Percentiles rank a stretch among this genome's conserved stretches.
Conservation (phyloP, 2,329 filamentous ascomycete species). For the Dothiorella sarmentorum region DNA sequence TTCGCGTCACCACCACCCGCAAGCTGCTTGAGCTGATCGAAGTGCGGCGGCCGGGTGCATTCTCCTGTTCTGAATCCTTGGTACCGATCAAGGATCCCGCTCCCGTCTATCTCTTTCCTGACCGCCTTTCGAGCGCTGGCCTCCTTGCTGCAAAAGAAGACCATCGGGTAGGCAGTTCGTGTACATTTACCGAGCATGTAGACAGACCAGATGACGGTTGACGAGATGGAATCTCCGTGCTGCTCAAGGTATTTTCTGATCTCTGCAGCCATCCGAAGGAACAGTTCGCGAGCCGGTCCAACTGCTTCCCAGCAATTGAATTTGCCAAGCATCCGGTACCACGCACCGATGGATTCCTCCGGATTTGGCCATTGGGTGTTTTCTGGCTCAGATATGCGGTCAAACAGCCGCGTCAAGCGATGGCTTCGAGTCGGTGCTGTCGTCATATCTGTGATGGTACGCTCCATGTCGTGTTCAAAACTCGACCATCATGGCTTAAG, state of each 20-base stretch:
- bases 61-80: slow-evolving; percentile 20
- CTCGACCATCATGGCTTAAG: no score
- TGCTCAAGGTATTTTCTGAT: slow-evolving; percentile 21
- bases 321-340: not conserved
- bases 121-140: slow-evolving; percentile 18
- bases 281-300: slow-evolving; percentile 18
- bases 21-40: slow-evolving; percentile 17
- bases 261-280: slow-evolving; percentile 10
- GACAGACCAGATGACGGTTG: not conserved
- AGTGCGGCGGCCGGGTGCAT: slow-evolving; percentile 20
- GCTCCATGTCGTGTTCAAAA: no score
- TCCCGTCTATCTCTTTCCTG: slow-evolving; percentile 18
- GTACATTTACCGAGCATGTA: slow-evolving; percentile 22
- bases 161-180: slow-evolving; percentile 18
- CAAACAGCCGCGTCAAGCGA: not conserved
- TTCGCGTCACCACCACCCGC: no score
- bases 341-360: not conserved
- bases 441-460: not conserved
- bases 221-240: slow-evolving; percentile 18
- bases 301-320: slow-evolving; percentile 21
- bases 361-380: not conserved
- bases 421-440: not conserved
- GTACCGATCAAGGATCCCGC: slow-evolving; percentile 18
- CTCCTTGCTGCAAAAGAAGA: slow-evolving; percentile 23
- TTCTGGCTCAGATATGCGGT: not conserved